Percentiles rank a stretch among this genome's conserved stretches.
phyloP scores from a whole-genome alignment of 495 filamentous ascomycete genomes.

The Geopyxis carbonaria region DNA sequence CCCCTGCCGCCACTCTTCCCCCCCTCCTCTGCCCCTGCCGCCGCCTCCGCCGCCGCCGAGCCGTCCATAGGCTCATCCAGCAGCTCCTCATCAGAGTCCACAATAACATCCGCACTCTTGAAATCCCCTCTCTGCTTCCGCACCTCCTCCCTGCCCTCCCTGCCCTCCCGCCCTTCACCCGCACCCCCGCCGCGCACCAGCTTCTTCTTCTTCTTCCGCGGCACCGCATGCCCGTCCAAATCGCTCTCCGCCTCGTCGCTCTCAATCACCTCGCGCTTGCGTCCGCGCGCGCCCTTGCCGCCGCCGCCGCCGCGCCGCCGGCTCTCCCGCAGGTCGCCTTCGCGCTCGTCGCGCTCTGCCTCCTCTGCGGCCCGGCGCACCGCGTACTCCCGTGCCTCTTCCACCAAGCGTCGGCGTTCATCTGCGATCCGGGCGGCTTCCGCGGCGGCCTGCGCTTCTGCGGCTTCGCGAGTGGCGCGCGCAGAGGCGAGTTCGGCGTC shows the following conservation, averaged over 20 bases:
- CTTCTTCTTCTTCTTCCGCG: constrained; percentile 43
- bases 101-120: constrained; percentile 66
- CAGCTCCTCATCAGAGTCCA: constrained; percentile 47
- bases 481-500: constrained; percentile 45
- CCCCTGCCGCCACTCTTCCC: constrained; percentile 17
- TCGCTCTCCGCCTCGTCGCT: constrained; percentile 29
- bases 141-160: too few relatives aligned
- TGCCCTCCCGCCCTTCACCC: too few relatives aligned
- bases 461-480: constrained; percentile 52
- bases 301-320: constrained; percentile 51
- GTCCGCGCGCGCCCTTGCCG: constrained; percentile 31
- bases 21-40: constrained; percentile 18
- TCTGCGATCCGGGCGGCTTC: constrained; percentile 59
- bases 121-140: constrained; percentile 44
- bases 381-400: constrained; percentile 54
- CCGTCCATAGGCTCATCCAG: constrained; percentile 29
- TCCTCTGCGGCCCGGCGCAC: constrained; percentile 59
- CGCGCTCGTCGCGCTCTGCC: constrained; percentile 43
- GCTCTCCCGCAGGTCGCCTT: constrained; percentile 61
- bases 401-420: constrained; percentile 61
- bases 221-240: constrained; percentile 36
- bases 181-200: constrained; percentile 35
- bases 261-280: constrained; percentile 51
- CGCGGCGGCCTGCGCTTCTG: constrained; percentile 45
- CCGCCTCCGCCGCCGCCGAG: constrained; percentile 23